Conservation (phyloP, 2,329 filamentous ascomycete genomes). For the Cercospora zeina region DNA sequence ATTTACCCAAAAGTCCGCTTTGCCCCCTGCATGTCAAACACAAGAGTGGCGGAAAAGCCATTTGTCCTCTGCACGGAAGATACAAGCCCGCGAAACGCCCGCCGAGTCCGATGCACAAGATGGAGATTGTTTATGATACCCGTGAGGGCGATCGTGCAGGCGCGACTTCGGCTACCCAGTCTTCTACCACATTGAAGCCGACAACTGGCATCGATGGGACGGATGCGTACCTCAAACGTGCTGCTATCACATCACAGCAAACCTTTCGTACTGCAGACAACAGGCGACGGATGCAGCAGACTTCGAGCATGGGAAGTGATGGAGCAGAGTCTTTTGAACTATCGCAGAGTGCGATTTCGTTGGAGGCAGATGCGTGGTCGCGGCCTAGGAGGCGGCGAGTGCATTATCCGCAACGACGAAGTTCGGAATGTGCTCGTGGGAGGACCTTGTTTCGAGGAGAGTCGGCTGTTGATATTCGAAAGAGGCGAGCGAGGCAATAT, state of each 20-base stretch:
- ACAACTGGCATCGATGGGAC: not conserved
- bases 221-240: not conserved
- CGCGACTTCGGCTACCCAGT: not conserved
- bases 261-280: not conserved
- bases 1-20: slow-evolving; percentile 46
- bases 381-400: slow-evolving; percentile 10
- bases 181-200: not conserved
- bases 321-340: slow-evolving; percentile 5
- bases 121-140: slow-evolving; percentile 26
- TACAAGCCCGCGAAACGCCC: slow-evolving; percentile 23
- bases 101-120: slow-evolving; percentile 8
- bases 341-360: not conserved
- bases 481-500: slow-evolving; percentile 2
- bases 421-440: slow-evolving; percentile 16
- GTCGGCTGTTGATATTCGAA: slow-evolving; percentile 11
- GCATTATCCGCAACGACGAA: not conserved
- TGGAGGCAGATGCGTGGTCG: not conserved
- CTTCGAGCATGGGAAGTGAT: slow-evolving; percentile 22
- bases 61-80: slow-evolving; percentile 46
- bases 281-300: slow-evolving; percentile 9
- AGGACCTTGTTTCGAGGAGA: slow-evolving; percentile 14
- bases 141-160: slow-evolving; percentile 3
- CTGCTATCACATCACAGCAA: not conserved
- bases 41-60: slow-evolving; percentile 40
- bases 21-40: slow-evolving; percentile 45